Conservation (phyloP, 2,329 filamentous ascomycete genomes). For the Aspergillus sp. region DNA sequence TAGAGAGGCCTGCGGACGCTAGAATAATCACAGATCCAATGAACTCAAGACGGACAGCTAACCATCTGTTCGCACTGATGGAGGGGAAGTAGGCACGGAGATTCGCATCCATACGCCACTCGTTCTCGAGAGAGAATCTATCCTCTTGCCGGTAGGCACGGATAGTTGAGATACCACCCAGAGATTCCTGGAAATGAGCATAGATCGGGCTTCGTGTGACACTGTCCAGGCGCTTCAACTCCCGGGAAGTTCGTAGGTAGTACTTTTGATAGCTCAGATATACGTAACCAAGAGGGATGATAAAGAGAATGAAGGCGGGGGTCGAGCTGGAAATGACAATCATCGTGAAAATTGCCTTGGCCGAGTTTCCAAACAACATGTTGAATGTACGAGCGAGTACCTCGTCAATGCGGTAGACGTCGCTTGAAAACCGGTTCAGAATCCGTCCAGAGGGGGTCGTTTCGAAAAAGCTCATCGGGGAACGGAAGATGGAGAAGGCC, state of each 20-base stretch:
- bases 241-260: slow-evolving; percentile 92
- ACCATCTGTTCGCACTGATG: slow-evolving; percentile 90
- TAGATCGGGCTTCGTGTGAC: slow-evolving; percentile 95
- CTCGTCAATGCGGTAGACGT: slow-evolving; percentile 73
- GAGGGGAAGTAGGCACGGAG: slow-evolving; percentile 93
- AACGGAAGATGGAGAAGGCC: slow-evolving; percentile 95
- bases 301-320: slow-evolving; percentile 75
- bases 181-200: slow-evolving; percentile 95
- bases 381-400: slow-evolving; percentile 96
- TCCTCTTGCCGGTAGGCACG: slow-evolving; percentile 88
- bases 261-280: slow-evolving; percentile 96
- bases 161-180: slow-evolving; percentile 92
- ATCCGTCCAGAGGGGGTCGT: slow-evolving; percentile 96
- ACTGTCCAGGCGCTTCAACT: slow-evolving; percentile 93
- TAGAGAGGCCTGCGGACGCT: slow-evolving; percentile 75
- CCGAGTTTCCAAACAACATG: slow-evolving; percentile 82
- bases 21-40: slow-evolving; percentile 94
- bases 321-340: slow-evolving; percentile 79
- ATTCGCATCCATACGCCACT: slow-evolving; percentile 96
- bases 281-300: slow-evolving; percentile 74
- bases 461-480: slow-evolving; percentile 98
- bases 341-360: slow-evolving; percentile 77
- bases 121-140: slow-evolving; percentile 88
- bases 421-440: slow-evolving; percentile 88
- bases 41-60: slow-evolving; percentile 91